These are phyloP conservation scores for Effrenium voratum DNA, from an alignment of 73 alveolate genomes.

Conservation along the genomic window DNA sequence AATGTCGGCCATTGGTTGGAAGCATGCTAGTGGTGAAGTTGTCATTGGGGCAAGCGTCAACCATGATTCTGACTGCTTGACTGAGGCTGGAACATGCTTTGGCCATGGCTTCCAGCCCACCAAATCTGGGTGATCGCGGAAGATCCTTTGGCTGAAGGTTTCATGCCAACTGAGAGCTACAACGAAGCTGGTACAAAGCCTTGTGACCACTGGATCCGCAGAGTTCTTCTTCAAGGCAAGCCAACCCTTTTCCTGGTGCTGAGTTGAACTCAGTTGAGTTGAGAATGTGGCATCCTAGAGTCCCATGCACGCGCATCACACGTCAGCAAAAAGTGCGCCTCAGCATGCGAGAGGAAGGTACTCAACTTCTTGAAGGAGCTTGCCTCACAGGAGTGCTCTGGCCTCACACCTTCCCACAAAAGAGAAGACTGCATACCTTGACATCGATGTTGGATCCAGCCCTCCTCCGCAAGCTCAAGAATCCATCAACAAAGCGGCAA, in stretches of 20 bases:
- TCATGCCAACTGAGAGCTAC: not conserved
- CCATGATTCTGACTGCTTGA: no score
- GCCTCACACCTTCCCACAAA: not conserved
- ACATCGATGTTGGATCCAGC: conserved; percentile 60
- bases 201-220: conserved; percentile 48
- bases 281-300: not conserved
- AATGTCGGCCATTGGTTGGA: no score
- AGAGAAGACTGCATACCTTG: not conserved
- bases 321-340: conserved; percentile 12
- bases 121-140: conserved; percentile 58
- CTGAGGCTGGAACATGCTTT: not conserved
- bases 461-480: no score
- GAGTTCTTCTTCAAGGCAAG: conserved; percentile 57
- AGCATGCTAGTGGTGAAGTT: no score
- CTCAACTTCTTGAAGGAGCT: conserved; percentile 55
- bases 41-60: no score
- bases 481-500: no score
- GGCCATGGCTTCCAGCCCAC: conserved; percentile 60
- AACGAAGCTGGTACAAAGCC: not conserved
- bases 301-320: not conserved
- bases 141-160: conserved; percentile 5
- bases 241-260: conserved; percentile 68
- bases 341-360: conserved; percentile 50
- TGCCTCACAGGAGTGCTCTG: not conserved
- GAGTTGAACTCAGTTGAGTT: not conserved